Conservation (phyloP, 257 asterid genomes). For the Parsonsia alboflavescens region DNA sequence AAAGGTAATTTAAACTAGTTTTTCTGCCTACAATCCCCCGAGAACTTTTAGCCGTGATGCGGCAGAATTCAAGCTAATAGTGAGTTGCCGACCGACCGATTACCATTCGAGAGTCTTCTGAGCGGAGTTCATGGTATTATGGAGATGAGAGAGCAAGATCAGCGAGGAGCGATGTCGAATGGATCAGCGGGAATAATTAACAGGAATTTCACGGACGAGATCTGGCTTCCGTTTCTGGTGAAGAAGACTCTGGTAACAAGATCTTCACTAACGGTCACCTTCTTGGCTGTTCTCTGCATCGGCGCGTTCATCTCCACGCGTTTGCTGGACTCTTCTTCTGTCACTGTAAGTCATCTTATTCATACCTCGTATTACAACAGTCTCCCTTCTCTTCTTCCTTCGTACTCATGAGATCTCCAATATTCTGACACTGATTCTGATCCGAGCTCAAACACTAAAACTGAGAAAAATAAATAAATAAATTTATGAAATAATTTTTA, state of each 20-base stretch:
- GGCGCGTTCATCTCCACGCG: constrained; percentile 79
- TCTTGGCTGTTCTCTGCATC: constrained; percentile 39
- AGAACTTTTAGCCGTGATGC: not conserved
- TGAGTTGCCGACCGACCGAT: not conserved
- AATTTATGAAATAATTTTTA: not conserved
- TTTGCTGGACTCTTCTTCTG: constrained; percentile 56
- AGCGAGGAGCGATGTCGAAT: not conserved
- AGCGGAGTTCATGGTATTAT: not conserved
- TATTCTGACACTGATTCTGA: not conserved
- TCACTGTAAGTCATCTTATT: constrained; percentile 36
- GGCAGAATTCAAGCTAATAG: not conserved
- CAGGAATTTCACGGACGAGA: constrained; percentile 35
- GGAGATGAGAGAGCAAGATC: constrained; percentile 19
- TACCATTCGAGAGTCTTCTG: not conserved
- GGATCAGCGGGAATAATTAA: constrained; percentile 5
- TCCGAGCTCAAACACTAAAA: not conserved
- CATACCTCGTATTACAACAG: not conserved
- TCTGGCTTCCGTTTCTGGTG: constrained; percentile 39
- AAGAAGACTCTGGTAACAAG: constrained; percentile 16
- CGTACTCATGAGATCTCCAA: not conserved
- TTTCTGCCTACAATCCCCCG: not conserved
- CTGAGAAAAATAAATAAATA: not conserved
- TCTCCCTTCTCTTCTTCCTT: not conserved
- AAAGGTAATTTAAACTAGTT: not conserved
- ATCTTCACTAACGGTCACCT: constrained; percentile 39